Base-by-base conservation (phyloP, 2,329 filamentous ascomycete species). In the Colletotrichum higginsianum region DNA sequence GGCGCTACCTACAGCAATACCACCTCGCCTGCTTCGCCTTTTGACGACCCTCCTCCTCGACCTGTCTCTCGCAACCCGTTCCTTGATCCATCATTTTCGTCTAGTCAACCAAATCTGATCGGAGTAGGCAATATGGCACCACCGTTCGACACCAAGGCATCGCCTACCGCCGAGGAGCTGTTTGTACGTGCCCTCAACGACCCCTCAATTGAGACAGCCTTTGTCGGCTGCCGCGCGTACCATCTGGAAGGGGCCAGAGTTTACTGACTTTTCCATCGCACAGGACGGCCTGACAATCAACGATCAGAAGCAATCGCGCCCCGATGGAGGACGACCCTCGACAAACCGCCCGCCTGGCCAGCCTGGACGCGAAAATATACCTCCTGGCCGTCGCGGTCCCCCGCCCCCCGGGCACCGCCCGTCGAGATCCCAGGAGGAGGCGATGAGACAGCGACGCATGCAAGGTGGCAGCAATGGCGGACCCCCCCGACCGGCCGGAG, bases 21-120 rank as follows among this genome's bases (percentile, higher is more conserved):
- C 77, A 78, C 79, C 76, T 81, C 83, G 80, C 84, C 83, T 75
- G 82, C 82, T 74, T 91, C 88, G 74, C 90, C 88, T 73, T 90
- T 90, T 79, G 89, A 90, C 82, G 88, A 90, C 81, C 86, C 82
- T 74, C 83, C 85, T 76, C 83, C 85, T 76, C 88, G 91, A 78
- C 91, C 91, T 67, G 82, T 90, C 70, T 94, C 92, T 76, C 89
- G 90, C 80, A 95, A 95, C 77, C 93, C 93, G 46, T 95, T 95
- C 79, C 87, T 95, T 74, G 92, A 93, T 76, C 85, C 86, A 70
- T 84, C 85, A 74, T 75, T 80, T 75, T 76, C 77, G 76, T 66
- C 76, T 77, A 73, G 58, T 75, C 70, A 76, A 76, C 71, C 68
- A 74, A 71, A 71, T 78, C 80, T 68, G 58, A 83, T 80, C 75